Evolutionary conservation across 2,329 filamentous ascomycete species (phyloP).

Genomic region (Colletotrichum somersetense): DNA sequence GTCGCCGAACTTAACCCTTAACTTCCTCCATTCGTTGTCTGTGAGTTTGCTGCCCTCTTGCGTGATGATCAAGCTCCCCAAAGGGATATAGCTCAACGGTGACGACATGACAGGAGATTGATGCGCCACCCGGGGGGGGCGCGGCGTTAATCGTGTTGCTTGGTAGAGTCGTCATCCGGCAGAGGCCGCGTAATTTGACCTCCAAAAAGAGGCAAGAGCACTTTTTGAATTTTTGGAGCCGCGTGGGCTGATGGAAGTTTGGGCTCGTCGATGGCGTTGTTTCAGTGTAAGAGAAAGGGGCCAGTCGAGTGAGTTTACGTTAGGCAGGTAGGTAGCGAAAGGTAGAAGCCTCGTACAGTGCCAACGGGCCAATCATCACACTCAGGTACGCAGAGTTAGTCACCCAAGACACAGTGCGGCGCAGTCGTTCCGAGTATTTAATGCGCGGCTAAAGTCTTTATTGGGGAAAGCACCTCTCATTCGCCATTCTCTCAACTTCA

Average conservation of each 20-base stretch:
- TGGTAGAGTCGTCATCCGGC: constrained; percentile 5
- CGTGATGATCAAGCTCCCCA: constrained; percentile 54
- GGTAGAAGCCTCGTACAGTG: constrained; percentile 31
- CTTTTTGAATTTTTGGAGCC: not conserved
- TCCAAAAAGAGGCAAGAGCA: not conserved
- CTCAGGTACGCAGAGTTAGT: accelerated
- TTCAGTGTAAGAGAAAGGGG: constrained; percentile 29
- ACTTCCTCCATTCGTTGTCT: constrained; percentile 17
- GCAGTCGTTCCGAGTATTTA: not conserved
- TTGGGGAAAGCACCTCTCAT: not conserved
- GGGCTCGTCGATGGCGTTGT: constrained; percentile 10
- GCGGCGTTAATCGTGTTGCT: not conserved
- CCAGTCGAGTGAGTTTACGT: constrained; percentile 13
- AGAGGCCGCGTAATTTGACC: constrained; percentile 12
- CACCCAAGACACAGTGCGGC: not conserved
- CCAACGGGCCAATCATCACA: not conserved
- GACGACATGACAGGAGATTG: constrained; percentile 13
- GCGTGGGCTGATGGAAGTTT: not conserved
- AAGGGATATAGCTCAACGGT: constrained; percentile 54
- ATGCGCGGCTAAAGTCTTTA: not conserved
- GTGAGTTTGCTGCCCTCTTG: not conserved
- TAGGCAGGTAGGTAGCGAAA: not conserved
- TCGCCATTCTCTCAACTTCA: constrained; percentile 17
- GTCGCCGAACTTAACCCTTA: constrained; percentile 7
- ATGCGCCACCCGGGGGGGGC: constrained; percentile 12